These are phyloP conservation scores for Candida silvicultrix DNA, from an alignment of 805 yeast species.

Conservation along the genomic window DNA sequence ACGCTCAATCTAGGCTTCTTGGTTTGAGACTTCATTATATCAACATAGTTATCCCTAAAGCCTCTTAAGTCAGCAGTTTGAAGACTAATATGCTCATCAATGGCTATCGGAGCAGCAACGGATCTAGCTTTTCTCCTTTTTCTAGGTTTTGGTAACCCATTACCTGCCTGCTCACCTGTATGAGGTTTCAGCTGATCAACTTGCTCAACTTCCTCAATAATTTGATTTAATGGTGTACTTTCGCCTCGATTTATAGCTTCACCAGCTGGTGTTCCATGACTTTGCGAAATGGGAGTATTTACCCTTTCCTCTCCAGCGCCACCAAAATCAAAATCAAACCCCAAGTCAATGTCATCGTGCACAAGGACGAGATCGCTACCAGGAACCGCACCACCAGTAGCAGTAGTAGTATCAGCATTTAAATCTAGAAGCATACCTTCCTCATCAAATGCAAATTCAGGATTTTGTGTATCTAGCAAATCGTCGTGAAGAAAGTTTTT, in stretches of 20 bases:
- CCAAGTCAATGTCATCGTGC: slow-evolving; percentile 6
- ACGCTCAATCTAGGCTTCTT: slow-evolving; percentile 1
- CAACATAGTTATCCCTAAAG: slow-evolving; percentile 19
- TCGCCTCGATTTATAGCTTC: not conserved
- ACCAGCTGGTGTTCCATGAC: not conserved
- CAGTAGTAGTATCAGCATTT: slow-evolving; percentile 2
- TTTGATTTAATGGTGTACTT: not conserved
- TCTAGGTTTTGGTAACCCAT: not conserved
- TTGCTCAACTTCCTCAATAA: slow-evolving; percentile 2
- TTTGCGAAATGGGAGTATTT: not conserved
- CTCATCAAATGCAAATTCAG: slow-evolving; percentile 22
- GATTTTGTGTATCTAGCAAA: slow-evolving; percentile 8
- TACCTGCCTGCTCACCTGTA: not conserved
- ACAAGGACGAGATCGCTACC: not conserved
- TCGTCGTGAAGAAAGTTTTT: slow-evolving; percentile 5
- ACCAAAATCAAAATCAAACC: slow-evolving; percentile 4
- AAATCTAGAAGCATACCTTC: slow-evolving; percentile 19
- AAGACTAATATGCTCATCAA: slow-evolving; percentile 14
- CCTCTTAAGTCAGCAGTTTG: slow-evolving; percentile 17
- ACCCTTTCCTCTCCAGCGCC: not conserved
- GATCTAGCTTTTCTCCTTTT: slow-evolving; percentile 5
- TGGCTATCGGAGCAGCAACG: not conserved
- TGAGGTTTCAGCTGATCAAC: not conserved
- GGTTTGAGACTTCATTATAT: slow-evolving; percentile 7
- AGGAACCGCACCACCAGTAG: not conserved